A percentile compares a stretch with the other conserved stretches of the same genome.
phyloP scores from a whole-genome alignment of 768 basidiomycete species.

The Fomitopsis pulvina region DNA sequence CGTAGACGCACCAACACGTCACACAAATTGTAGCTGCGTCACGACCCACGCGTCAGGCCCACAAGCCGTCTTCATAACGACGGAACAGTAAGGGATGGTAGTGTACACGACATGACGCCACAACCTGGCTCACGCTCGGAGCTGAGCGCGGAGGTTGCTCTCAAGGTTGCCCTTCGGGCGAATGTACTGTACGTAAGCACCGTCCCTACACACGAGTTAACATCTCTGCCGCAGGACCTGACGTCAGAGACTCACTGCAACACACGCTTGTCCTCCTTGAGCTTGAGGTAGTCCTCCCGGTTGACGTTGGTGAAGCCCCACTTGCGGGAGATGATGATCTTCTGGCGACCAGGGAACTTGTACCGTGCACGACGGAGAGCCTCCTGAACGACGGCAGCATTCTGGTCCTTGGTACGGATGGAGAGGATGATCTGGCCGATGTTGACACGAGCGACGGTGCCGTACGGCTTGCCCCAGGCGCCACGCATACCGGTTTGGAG shows the following conservation, averaged over 20 bases:
- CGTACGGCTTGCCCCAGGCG: constrained; percentile 99
- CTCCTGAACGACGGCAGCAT: constrained; percentile 87
- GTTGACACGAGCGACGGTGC: constrained; percentile 91
- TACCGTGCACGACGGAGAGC: constrained; percentile 96
- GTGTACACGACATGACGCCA: constrained; percentile 3
- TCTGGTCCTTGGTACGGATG: constrained; percentile 87
- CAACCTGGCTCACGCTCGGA: constrained; percentile 48
- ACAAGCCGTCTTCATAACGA: constrained; percentile 12
- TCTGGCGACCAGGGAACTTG: constrained; percentile 99
- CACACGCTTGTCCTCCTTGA: constrained; percentile 88
- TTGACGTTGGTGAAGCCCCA: constrained; percentile 98
- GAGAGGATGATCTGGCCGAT: constrained; percentile 94
- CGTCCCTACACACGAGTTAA: constrained; percentile 55
- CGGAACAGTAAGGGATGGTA: constrained; percentile 21
- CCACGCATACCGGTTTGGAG: constrained; percentile 98
- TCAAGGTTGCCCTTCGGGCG: constrained; percentile 82
- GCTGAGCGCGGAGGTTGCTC: constrained; percentile 78
- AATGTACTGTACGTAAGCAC: constrained; percentile 93
- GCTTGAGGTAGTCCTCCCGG: constrained; percentile 79
- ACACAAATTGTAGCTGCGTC: constrained; percentile 1
- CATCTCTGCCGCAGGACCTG: constrained; percentile 1
- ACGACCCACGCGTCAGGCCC: constrained; percentile 10
- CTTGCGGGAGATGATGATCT: constrained; percentile 95
- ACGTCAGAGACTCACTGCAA: constrained; percentile 55
- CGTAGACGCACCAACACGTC: background rate